Evolutionary conservation across 129 eudicot species (phyloP).

Genomic region (Ambrosia artemisiifolia): DNA sequence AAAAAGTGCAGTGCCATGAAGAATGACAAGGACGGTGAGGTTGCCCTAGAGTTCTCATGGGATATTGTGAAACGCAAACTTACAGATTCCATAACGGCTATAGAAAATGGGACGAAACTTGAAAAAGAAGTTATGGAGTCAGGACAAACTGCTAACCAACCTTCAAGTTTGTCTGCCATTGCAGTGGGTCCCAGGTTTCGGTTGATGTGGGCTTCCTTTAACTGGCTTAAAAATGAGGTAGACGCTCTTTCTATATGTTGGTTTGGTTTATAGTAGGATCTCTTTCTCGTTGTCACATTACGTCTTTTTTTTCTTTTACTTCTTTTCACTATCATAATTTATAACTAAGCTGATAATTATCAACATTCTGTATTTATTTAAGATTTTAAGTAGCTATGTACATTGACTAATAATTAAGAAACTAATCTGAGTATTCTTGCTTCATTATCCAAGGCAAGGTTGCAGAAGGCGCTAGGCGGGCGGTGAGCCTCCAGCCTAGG

Average conservation of each 20-base stretch:
- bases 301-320: not conserved
- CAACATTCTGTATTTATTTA: not conserved
- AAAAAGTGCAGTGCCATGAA: conserved; percentile 49
- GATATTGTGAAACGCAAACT: conserved; percentile 67
- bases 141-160: conserved; percentile 35
- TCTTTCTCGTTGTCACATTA: not conserved
- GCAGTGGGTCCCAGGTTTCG: conserved; percentile 78
- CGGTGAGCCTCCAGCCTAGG: too few relatives aligned
- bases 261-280: not conserved
- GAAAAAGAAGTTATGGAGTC: conserved; percentile 31
- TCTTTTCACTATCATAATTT: not conserved
- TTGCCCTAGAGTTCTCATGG: conserved; percentile 57
- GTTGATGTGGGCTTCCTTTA: conserved; percentile 66
- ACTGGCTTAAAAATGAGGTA: conserved; percentile 87
- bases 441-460: not conserved
- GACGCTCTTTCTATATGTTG: conserved; percentile 17
- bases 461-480: too few relatives aligned
- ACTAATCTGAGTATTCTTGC: not conserved
- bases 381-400: conserved; percentile 2
- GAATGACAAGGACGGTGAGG: conserved; percentile 42
- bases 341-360: conserved; percentile 2
- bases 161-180: conserved; percentile 77
- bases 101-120: conserved; percentile 37
- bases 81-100: conserved; percentile 49
- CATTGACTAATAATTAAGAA: not conserved